Base-by-base conservation (phyloP, 1,284 basidiomycete genomes). In the Trichosporon sp. region DNA sequence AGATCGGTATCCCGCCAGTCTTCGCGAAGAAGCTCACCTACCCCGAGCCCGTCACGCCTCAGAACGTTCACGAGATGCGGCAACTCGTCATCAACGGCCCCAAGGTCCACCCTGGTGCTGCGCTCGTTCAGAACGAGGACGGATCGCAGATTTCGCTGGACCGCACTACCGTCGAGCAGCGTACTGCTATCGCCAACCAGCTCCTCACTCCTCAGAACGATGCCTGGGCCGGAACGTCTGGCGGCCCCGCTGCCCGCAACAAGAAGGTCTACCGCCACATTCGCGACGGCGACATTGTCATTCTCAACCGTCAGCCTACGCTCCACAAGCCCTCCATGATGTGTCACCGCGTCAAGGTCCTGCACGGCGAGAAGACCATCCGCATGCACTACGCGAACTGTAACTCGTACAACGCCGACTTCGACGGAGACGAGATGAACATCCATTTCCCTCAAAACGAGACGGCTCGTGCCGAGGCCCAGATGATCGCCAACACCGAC, bases 251-350 rank as follows among this genome's bases (percentile, higher is more conserved):
- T 8, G 83, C 89, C 13, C 84, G 93, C 70, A 96, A 97, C 83
- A 98, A 99, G 84, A 97, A 98, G 80, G 96, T 99, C 40, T 92
- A 95, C 79, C 86, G 96, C 60, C 96, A 99, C 82, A 84, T 99
- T 13, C 86, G 87, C 62, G 93, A 99, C 78, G 96, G 96, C 2
- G 96, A 99, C 77, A 90, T 97, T 65, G 83, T 99, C 67, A 91
- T 99, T 71, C 84, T 99, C 61, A 99, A 99, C 78, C 91, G 96
- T 68, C 96, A 99, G 84, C 96, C 96, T 9, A 99, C 96, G 1
- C 84, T 99, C 65, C 96, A 99, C 81, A 99, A 99, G 79, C 95
- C 96, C n/a, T 94, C 91, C 84, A 99, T 99, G 95, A 99, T 99
- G 96, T 91, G 89, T 10, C 96, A 99, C 81, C 90, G 88, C 71